Evolutionary conservation across 495 filamentous ascomycete genomes (phyloP).

Genomic region (Entonaema liquescens): DNA sequence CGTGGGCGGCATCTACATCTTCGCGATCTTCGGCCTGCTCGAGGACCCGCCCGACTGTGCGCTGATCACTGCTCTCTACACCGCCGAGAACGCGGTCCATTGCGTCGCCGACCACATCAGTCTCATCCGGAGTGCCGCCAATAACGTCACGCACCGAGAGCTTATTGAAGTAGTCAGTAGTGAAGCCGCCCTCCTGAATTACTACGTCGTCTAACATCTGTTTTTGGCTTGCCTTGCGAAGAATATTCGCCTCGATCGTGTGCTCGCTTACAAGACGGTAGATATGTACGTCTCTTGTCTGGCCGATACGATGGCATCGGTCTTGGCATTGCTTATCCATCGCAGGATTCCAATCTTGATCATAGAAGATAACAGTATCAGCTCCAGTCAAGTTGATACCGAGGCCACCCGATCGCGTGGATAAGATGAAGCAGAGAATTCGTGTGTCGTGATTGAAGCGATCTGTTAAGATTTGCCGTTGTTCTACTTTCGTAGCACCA

Average conservation of each 20-base stretch:
- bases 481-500: conserved; percentile 91
- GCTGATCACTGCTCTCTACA: conserved; percentile 55
- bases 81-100: conserved; percentile 87
- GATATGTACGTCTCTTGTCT: conserved; percentile 97
- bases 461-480: conserved; percentile 94
- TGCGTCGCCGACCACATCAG: conserved; percentile 69
- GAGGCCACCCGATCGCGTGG: conserved; percentile 90
- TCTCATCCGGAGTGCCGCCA: conserved; percentile 54
- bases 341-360: conserved; percentile 98
- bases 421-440: conserved; percentile 94
- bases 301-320: conserved; percentile 95
- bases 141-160: conserved; percentile 75
- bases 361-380: conserved; percentile 99
- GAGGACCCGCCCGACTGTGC: conserved; percentile 68
- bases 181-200: conserved; percentile 98
- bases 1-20: conserved; percentile 85
- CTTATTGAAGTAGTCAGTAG: conserved; percentile 95
- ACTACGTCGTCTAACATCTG: conserved; percentile 97
- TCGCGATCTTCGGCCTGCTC: conserved; percentile 92
- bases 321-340: conserved; percentile 99
- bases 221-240: conserved; percentile 96
- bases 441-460: conserved; percentile 95
- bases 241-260: conserved; percentile 98
- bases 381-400: conserved; percentile 97
- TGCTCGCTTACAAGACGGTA: conserved; percentile 97